These are phyloP conservation scores for Plectosphaerella sp. DNA, from an alignment of 2,329 filamentous ascomycete genomes.

Conservation along the genomic window DNA sequence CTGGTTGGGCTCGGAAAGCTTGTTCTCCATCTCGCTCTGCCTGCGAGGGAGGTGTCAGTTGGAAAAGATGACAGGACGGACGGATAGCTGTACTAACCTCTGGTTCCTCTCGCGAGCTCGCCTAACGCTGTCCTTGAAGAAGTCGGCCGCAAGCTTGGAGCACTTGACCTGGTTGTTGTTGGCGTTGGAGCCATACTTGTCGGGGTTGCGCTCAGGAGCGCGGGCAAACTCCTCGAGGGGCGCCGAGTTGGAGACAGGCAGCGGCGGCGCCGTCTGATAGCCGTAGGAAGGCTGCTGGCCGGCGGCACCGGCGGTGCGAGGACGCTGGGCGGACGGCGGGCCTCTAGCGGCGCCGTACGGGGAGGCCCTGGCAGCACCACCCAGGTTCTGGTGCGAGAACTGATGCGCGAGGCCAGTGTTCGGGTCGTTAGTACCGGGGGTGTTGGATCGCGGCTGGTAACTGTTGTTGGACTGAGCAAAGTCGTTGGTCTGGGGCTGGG, in stretches of 20 bases:
- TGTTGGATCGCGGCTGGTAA: conserved; percentile 50
- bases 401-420: conserved; percentile 92
- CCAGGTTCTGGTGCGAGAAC: conserved; percentile 93
- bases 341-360: conserved; percentile 62
- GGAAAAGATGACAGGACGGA: background rate
- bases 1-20: conserved; percentile 72
- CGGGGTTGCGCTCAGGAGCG: conserved; percentile 81
- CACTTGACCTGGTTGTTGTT: conserved; percentile 70
- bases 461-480: conserved; percentile 44
- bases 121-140: conserved; percentile 99
- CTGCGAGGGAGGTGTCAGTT: conserved; percentile 39
- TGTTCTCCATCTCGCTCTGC: conserved; percentile 86
- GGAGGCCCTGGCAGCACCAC: conserved; percentile 59
- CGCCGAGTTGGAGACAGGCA: conserved; percentile 52
- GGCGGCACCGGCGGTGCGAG: conserved; percentile 74
- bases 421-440: conserved; percentile 68
- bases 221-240: conserved; percentile 64
- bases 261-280: conserved; percentile 63
- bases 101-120: conserved; percentile 91
- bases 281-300: conserved; percentile 60
- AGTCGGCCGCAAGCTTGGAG: conserved; percentile 71
- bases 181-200: conserved; percentile 63
- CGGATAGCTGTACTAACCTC: conserved; percentile 53
- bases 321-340: conserved; percentile 68
- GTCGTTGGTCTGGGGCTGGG: conserved; percentile 37